phyloP scores from a whole-genome alignment of 192 early-diverging fungal species.

The Backusella parvicylindrica region DNA sequence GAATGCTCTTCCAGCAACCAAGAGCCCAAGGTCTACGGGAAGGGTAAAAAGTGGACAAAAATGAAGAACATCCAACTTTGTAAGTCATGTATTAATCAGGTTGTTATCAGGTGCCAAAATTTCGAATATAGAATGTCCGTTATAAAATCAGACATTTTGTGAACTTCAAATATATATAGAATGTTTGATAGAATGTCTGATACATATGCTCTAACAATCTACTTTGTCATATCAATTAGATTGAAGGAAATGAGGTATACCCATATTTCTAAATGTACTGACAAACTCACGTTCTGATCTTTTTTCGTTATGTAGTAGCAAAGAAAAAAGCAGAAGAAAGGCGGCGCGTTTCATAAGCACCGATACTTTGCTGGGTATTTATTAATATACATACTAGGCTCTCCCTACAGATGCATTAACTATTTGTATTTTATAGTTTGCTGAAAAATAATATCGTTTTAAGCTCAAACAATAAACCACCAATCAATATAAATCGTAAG shows the following conservation, averaged over 20 bases:
- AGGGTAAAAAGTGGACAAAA: too few relatives aligned
- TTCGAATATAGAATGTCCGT: too few relatives aligned
- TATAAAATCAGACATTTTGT: too few relatives aligned
- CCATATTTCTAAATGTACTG: constrained; percentile 3
- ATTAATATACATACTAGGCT: neutral
- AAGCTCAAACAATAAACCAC: neutral
- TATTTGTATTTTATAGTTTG: neutral
- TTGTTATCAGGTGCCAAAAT: too few relatives aligned
- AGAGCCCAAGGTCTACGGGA: too few relatives aligned
- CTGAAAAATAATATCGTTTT: neutral
- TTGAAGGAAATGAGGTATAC: neutral
- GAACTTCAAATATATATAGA: too few relatives aligned
- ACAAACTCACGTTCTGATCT: neutral
- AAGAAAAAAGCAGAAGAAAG: neutral
- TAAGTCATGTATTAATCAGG: too few relatives aligned
- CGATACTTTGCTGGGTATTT: neutral
- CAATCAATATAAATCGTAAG: neutral
- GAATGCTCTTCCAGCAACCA: too few relatives aligned
- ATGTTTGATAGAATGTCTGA: too few relatives aligned
- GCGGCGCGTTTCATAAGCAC: neutral
- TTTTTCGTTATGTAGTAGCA: neutral
- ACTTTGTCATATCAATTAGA: neutral
- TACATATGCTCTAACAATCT: neutral
- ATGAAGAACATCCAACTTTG: too few relatives aligned
- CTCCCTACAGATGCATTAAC: neutral